Evolutionary conservation across 345 rosid genomes (phyloP), one percentile per base, ranked within the genome.

Genomic region (Brassica cretica): DNA sequence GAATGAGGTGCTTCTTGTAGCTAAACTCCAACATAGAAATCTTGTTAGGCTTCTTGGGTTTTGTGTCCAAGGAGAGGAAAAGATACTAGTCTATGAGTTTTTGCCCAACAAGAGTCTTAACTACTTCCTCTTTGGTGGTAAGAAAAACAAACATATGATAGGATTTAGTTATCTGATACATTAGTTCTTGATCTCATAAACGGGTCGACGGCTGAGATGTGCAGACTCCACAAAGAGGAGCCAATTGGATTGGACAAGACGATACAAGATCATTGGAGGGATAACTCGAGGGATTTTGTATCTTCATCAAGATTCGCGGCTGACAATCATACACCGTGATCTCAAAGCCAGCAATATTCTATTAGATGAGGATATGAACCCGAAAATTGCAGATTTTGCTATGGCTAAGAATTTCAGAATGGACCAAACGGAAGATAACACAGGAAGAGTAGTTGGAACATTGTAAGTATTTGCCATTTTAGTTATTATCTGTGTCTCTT

Each of bases 11-110:
- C 35, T 72, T 29, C 63, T 88, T 68, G 82, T 86, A 1, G 77
- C 88, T 11, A 84, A 78, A 53, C 89, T 88, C 62, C 91, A 73
- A 14, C 88, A 86, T 58, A 78, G 62, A 71, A 88, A 88, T 59
- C 84, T 88, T 2, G 87, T 85, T 24, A 83, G 83, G 64, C 81
- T 88, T 53, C 63, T 86, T 1, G 88, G 91, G 0, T 88, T 81
- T 25, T 82, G 82, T 63, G 24, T 80, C 30, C 51, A 83, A 41
- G 83, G 79, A 71, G 85, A 79, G 0, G 89, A 88, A 29, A 80
- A 75, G 44, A 78, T 86, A 15, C 0, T 74, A 0, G 66, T 74
- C 14, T 74, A 74, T 0, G 77, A 74, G 64, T 74, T 74, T 65
- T 2, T 74, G 11, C 64, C 71, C 8, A 74, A 74, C 71, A 74